Evolutionary conservation across 768 basidiomycete species (phyloP), one percentile per base, ranked within the genome.

Genomic region (Trametes cingulata): DNA sequence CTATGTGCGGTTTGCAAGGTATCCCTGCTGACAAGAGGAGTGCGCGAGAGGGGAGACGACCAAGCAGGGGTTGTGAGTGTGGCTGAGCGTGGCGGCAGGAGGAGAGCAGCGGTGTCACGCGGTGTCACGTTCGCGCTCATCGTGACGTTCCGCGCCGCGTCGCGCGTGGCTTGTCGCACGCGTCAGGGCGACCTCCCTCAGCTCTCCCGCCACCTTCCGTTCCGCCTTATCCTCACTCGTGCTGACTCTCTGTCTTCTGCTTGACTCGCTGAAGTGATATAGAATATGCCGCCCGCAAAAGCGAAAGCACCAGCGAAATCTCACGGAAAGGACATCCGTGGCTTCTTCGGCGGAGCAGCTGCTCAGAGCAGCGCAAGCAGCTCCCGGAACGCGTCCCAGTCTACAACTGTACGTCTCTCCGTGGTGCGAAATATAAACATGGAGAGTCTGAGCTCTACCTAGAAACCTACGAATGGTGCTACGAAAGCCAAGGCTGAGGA

Each of bases 271-370:
- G 15, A 20, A 29, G 7, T 19, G 14, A n/a, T n/a, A n/a, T n/a
- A n/a, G n/a, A 5, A 19, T 15, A 67, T 67, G 66, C 60, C 60
- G n/a, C 59, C 43, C 12, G 22, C 20, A 7, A 67, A 64, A 35
- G 6, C 61, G 14, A 69, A 69, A 42, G 15, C 56, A 5, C 52
- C 58, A 17, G 43, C 42, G 0, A 71, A 69, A 45, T n/a, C 68
- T 0, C 61, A 61, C 13, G 66, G 68, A 1, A 60, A 50, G 35
- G 71, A 72, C 40, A 72, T 72, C 27, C 61, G 71, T 33, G 68
- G 68, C 7, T 72, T 72, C 65, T 72, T 72, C 39, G 63, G 62
- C 1, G 52, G 52, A 6, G 46, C 25, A 9, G 59, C 62, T 19
- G 63, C 61, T 24, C 59, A 58, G 46, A 39, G 58, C 15, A 24